Evolutionary conservation across 1,284 basidiomycete genomes (phyloP), one percentile per base, ranked within the genome.

Genomic region (Fomitiporia mediterranea): DNA sequence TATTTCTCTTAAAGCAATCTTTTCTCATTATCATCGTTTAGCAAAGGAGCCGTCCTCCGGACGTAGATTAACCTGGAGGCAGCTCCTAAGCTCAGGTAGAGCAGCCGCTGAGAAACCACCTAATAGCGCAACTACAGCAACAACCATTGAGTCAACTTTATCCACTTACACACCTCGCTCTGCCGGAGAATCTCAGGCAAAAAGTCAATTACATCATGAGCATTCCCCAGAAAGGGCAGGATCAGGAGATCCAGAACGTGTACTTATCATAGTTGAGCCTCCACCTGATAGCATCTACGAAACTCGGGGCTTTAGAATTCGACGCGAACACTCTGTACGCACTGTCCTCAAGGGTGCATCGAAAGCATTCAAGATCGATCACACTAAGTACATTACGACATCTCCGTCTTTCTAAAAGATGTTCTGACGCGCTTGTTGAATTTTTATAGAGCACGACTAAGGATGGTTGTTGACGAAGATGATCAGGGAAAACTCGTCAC

Each of bases 291-390:
- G 46, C 11, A 38, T 28, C n/a, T 19, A 44, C 28, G 56, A 58
- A 50, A 11, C 56, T 7, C 51, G 51, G 11, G 47, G 51, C 19
- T 58, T 58, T 39, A 25, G 56, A n/a, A 54, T 58, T 28, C 46
- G 46, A 17, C 47, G 52, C 37, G 52, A 58, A 15, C 52, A 58
- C n/a, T 40, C 52, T 17, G 52, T 58, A 6, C 27, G 39, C n/a
- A 54, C 51, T 15, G 56, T 58, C 32, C 52, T 58, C 28, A 53
- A 53, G 27, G 56, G 56, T n/a, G 56, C 52, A 25, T 49, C 44
- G 17, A 58, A 58, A 35, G 47, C 40, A 11, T 54, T 58, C 25
- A 49, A 50, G 43, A 37, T 58, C 21, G 56, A 58, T 23, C 51
- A 54, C 28, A 34, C 44, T 15, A 58, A 43, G 56, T 58, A 17